Conservation (phyloP, 345 rosid species). For the Lumnitzera littorea region DNA sequence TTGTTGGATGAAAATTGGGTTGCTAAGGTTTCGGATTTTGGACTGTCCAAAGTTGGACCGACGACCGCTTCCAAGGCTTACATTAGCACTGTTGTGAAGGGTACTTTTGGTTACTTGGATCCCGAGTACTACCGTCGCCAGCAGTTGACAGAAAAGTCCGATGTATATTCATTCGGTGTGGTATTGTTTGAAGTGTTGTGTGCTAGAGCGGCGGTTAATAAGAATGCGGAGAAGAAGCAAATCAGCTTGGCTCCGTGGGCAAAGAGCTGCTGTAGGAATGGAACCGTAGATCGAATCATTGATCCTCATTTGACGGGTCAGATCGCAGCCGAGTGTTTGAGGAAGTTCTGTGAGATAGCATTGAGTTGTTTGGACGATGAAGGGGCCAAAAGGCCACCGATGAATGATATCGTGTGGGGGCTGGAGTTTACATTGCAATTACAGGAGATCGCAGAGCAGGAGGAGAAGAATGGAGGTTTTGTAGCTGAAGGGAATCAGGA, state of each 20-base stretch:
- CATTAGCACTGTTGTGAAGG: slow-evolving; percentile 15
- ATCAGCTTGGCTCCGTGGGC: slow-evolving; percentile 15
- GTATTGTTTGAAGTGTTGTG: slow-evolving; percentile 25
- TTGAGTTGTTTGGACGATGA: slow-evolving; percentile 7
- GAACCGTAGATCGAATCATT: slow-evolving; percentile 10
- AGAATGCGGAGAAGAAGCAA: slow-evolving; percentile 1
- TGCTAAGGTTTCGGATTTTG: slow-evolving; percentile 21
- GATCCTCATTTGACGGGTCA: slow-evolving; percentile 13
- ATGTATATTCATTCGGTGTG: slow-evolving; percentile 28
- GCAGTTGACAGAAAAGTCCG: slow-evolving; percentile 21
- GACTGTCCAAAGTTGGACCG: slow-evolving; percentile 21
- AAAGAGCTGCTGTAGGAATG: slow-evolving; percentile 2
- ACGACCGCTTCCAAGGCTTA: slow-evolving; percentile 5
- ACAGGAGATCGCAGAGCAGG: slow-evolving; percentile 13
- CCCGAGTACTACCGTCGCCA: slow-evolving; percentile 15
- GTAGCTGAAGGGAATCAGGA: too few relatives aligned
- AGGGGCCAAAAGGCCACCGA: slow-evolving; percentile 14
- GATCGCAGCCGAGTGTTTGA: slow-evolving; percentile 18
- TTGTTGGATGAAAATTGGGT: slow-evolving; percentile 18
- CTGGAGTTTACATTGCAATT: slow-evolving; percentile 18
- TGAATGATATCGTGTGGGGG: slow-evolving; percentile 15
- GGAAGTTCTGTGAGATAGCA: slow-evolving; percentile 13
- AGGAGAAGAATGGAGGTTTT: background rate
- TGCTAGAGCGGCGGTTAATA: slow-evolving; percentile 9
- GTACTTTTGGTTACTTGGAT: slow-evolving; percentile 23